Base-by-base conservation (phyloP, 2,329 filamentous ascomycete species). In the Aureobasidium musti region DNA sequence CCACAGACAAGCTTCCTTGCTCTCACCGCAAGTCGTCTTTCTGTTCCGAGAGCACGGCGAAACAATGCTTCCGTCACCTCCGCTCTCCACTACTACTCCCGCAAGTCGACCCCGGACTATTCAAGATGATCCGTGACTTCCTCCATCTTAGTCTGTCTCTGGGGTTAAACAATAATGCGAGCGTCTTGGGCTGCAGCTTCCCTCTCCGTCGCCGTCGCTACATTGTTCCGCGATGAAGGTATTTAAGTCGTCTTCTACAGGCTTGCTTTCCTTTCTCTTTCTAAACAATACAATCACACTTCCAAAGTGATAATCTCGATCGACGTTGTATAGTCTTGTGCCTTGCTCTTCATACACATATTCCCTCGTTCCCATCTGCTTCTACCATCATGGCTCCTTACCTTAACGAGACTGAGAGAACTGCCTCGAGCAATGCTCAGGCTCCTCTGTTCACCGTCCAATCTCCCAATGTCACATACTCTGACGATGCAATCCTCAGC, bases 391-490 rank as follows among this genome's bases (percentile, higher is more conserved):
- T 99, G 95, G 93, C 94, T 80, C 95, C 95, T 81, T 94, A 98
- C 85, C 93, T 94, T 79, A 87, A 88, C 84, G 86, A 85, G 74
- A 77, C 77, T 76, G 81, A 83, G 77, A 82, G 35, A 2, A 78
- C 77, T 78, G 37, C 47, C 30, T 65, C 53, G n/a, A 35, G 49
- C 52, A 54, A 28, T 23, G 21, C 61, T 26, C 61, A 64, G 13
- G 28, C 49, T 43, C 49, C 41, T 28, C 83, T 91, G 74, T 98
- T 98, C 82, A 89, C 86, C 68, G 95, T 99, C 78, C 86, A 90
- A 77, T 97, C 94, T 70, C 91, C 94, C 77, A 96, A 97, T 76
- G 95, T 99, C 73, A 84, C 85, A 73, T 99, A 99, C 84, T 92
- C 91, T 69, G 90, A 95, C 77, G 81, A 86, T 72, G 88, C 92